Conservation (phyloP, 306 rosid species). For the Corylus heterophylla region DNA sequence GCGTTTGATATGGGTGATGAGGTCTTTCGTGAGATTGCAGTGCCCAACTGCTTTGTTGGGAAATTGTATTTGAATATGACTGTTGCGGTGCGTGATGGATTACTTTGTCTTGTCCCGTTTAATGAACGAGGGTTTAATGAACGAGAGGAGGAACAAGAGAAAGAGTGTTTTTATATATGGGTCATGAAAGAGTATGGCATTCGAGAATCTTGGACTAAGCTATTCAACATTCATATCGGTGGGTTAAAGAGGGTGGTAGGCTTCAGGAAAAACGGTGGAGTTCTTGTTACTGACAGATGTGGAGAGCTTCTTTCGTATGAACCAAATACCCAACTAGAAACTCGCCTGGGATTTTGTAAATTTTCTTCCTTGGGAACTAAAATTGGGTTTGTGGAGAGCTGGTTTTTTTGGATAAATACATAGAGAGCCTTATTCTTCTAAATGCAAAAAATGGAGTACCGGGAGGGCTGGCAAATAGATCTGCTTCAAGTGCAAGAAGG, state of each 20-base stretch:
- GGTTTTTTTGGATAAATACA: background rate
- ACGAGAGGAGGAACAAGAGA: no score
- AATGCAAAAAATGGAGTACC: background rate
- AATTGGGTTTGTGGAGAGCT: no score
- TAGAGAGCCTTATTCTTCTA: background rate
- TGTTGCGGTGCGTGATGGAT: background rate
- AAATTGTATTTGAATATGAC: background rate
- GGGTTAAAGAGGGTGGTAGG: background rate
- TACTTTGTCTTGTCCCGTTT: background rate
- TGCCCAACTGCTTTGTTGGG: conserved; percentile 5
- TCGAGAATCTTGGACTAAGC: conserved; percentile 25
- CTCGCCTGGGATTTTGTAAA: background rate
- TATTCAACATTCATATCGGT: background rate
- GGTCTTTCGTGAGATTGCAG: background rate
- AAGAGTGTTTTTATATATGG: conserved; percentile 1
- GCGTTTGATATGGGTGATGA: conserved; percentile 14
- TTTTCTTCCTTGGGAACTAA: no score
- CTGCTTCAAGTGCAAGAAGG: background rate
- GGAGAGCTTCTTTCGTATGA: conserved; percentile 21
- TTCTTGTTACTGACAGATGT: background rate
- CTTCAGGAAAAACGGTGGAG: background rate
- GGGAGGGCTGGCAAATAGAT: no score
- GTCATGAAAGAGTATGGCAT: conserved; percentile 18
- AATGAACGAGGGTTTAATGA: background rate
- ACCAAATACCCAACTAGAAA: background rate